Evolutionary conservation across 768 basidiomycete genomes (phyloP).

Genomic region (Pulveroboletus ravenelii): DNA sequence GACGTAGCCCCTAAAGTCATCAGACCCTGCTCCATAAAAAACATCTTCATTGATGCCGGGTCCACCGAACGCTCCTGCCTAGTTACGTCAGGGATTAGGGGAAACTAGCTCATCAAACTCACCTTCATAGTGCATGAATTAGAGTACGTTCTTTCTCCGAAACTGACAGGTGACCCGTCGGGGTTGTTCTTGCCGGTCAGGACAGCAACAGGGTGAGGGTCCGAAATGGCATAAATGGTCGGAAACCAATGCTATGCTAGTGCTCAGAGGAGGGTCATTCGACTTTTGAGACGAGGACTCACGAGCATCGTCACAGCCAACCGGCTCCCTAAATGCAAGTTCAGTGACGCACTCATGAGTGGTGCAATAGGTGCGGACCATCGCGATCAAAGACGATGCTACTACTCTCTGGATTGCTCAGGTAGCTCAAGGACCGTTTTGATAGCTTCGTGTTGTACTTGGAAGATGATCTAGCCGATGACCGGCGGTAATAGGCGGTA

Average conservation of each 20-base stretch:
- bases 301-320: constrained; percentile 68
- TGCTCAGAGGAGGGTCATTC: neutral
- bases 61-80: constrained; percentile 78
- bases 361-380: constrained; percentile 37
- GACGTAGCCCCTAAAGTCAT: constrained; percentile 75
- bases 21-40: constrained; percentile 73
- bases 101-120: neutral
- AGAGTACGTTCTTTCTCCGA: constrained; percentile 50
- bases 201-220: constrained; percentile 65
- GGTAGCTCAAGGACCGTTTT: constrained; percentile 33
- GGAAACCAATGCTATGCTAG: constrained; percentile 56
- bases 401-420: constrained; percentile 62
- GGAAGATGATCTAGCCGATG: constrained; percentile 28
- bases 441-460: constrained; percentile 47
- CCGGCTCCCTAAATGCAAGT: constrained; percentile 44
- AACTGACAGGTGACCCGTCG: constrained; percentile 45
- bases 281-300: constrained; percentile 18
- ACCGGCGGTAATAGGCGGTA: constrained; percentile 5
- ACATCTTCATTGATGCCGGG: constrained; percentile 47
- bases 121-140: constrained; percentile 83
- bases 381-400: constrained; percentile 66
- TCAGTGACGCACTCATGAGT: neutral
- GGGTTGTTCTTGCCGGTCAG: constrained; percentile 58
- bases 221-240: constrained; percentile 63
- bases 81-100: constrained; percentile 1